A percentile compares a stretch with the other conserved stretches of the same genome.
phyloP scores from a whole-genome alignment of 352 stramenopile genomes.

The Globisporangium uncinulatum region DNA sequence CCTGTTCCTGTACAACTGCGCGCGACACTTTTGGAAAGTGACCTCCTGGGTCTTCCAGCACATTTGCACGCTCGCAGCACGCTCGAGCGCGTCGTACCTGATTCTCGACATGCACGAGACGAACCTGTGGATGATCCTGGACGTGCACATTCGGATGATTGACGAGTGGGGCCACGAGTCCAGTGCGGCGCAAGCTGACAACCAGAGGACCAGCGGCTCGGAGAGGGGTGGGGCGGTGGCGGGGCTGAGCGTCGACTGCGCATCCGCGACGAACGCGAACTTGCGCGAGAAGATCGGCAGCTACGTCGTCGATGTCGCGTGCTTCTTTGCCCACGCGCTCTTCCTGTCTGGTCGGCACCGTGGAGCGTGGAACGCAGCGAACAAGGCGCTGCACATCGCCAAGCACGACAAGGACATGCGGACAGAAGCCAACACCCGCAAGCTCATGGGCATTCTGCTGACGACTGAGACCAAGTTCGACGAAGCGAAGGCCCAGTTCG shows the following conservation, averaged over 20 bases:
- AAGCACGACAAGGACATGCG: constrained; percentile 68
- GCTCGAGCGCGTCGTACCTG: constrained; percentile 72
- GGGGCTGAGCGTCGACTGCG: constrained; percentile 15
- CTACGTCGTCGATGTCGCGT: constrained; percentile 64
- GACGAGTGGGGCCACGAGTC: constrained; percentile 42
- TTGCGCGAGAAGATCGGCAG: constrained; percentile 42
- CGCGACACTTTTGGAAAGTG: constrained; percentile 69
- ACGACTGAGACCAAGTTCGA: constrained; percentile 83
- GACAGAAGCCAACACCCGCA: constrained; percentile 64
- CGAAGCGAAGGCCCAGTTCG: constrained; percentile 76
- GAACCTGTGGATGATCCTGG: constrained; percentile 78
- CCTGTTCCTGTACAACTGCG: constrained; percentile 59
- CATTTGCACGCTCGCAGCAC: constrained; percentile 68
- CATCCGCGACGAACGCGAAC: constrained; percentile 3
- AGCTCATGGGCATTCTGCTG: constrained; percentile 73
- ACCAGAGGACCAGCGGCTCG: not conserved
- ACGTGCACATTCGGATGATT: constrained; percentile 66
- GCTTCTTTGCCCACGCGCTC: constrained; percentile 66
- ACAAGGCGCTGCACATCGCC: constrained; percentile 68
- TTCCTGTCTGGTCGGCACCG: constrained; percentile 71
- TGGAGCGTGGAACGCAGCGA: constrained; percentile 64
- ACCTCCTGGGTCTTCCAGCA: constrained; percentile 78
- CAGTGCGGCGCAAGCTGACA: not conserved
- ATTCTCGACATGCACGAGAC: constrained; percentile 77
- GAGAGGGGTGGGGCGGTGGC: not conserved